Percentiles rank a stretch among this genome's conserved stretches.
These are phyloP conservation scores for Pseudogymnoascus sp. DNA, from an alignment of 2,329 filamentous ascomycete genomes.

Conservation along the genomic window DNA sequence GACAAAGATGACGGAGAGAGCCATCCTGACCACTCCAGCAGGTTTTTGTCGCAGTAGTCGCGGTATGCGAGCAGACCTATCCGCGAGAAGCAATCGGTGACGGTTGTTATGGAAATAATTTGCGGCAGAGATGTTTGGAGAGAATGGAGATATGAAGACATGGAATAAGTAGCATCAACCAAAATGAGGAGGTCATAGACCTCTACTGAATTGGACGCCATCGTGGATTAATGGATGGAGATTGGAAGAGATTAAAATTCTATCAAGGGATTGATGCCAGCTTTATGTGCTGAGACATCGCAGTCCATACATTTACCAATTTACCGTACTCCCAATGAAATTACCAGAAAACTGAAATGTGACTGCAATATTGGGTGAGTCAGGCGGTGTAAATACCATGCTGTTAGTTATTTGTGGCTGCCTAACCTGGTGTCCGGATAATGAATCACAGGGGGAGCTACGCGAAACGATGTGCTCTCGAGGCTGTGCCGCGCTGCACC, in stretches of 20 bases:
- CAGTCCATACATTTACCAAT: background rate
- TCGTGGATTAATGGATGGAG: background rate
- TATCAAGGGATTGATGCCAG: background rate
- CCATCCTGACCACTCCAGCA: slow-evolving; percentile 47
- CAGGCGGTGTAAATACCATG: background rate
- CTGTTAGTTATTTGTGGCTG: background rate
- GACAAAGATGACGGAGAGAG: slow-evolving; percentile 21
- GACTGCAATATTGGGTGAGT: background rate
- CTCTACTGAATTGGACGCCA: background rate
- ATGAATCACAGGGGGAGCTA: background rate
- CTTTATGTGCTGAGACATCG: background rate
- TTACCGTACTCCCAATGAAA: background rate
- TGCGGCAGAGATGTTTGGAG: slow-evolving; percentile 43
- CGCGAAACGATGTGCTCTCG: background rate
- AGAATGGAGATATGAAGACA: slow-evolving; percentile 37
- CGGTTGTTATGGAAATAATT: slow-evolving; percentile 42
- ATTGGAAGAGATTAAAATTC: background rate
- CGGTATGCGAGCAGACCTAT: slow-evolving; percentile 46
- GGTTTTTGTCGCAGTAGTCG: slow-evolving; percentile 35
- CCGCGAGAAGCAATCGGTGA: slow-evolving; percentile 44
- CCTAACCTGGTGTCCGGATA: background rate
- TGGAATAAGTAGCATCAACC: slow-evolving; percentile 42
- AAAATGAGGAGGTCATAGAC: slow-evolving; percentile 41
- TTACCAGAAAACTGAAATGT: background rate
- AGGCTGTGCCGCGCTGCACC: background rate